These are phyloP conservation scores for Persicaria tinctoria DNA, from an alignment of 148 eudicot genomes.

Conservation along the genomic window DNA sequence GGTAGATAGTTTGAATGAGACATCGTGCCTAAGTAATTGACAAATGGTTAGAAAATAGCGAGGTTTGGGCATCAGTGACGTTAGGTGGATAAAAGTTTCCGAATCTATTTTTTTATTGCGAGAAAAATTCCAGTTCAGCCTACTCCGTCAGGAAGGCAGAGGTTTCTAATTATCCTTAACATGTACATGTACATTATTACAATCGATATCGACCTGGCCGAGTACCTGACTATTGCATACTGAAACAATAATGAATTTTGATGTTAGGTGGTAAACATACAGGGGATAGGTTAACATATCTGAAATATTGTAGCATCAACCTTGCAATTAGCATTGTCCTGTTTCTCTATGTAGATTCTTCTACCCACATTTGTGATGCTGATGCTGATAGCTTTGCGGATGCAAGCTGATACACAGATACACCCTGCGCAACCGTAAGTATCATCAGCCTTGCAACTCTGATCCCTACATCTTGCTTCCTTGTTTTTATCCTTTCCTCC, in stretches of 20 bases:
- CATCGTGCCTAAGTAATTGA: not conserved
- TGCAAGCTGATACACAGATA: constrained; percentile 68
- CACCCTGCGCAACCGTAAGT: constrained; percentile 90
- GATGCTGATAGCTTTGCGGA: constrained; percentile 89
- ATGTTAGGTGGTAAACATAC: not conserved
- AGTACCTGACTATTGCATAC: not conserved
- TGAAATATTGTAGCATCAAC: not conserved
- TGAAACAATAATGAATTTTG: not conserved
- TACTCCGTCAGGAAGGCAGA: not conserved
- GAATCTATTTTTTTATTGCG: not conserved
- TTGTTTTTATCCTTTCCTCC: not conserved
- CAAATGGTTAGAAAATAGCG: not conserved
- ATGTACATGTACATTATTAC: not conserved
- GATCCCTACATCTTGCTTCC: not conserved
- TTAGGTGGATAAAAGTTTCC: not conserved
- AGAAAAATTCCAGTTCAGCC: not conserved
- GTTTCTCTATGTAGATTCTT: constrained; percentile 51
- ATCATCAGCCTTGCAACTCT: constrained; percentile 14
- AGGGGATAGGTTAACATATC: not conserved
- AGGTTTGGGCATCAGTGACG: not conserved
- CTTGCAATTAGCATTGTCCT: not conserved
- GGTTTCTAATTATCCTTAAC: not conserved
- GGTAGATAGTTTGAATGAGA: constrained; percentile 1
- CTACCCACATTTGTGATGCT: constrained; percentile 89
- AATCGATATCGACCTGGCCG: too few species aligned